Percentiles rank a stretch among this genome's conserved stretches.
Conservation (phyloP, 1,284 basidiomycete species). For the Neolentinus lepideus region DNA sequence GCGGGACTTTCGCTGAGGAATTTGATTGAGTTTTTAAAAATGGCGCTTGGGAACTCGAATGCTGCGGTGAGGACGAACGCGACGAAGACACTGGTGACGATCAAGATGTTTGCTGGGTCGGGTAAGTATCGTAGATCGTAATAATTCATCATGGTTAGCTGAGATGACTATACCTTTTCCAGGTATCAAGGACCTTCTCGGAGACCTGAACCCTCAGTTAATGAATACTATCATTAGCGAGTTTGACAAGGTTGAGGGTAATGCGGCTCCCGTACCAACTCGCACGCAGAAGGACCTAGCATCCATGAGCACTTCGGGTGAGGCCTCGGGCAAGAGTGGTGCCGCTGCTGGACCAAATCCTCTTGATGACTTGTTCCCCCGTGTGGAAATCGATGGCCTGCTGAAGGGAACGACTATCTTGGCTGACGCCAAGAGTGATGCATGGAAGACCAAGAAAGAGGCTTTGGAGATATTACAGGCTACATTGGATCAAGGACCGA, state of each 20-base stretch:
- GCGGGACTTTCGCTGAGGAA: constrained; percentile 78
- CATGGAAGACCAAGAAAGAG: constrained; percentile 98
- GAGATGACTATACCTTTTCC: background rate
- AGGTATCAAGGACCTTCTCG: constrained; percentile 90
- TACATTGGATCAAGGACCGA: constrained; percentile 83
- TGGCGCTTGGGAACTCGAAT: constrained; percentile 88
- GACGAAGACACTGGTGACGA: constrained; percentile 89
- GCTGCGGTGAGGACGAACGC: constrained; percentile 91
- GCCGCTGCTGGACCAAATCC: constrained; percentile 46
- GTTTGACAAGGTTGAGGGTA: constrained; percentile 90
- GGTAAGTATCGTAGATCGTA: constrained; percentile 49
- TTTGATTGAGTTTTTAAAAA: constrained; percentile 89
- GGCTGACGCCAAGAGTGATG: constrained; percentile 81
- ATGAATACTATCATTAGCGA: constrained; percentile 88
- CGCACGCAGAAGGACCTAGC: constrained; percentile 72
- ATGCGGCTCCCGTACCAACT: constrained; percentile 73
- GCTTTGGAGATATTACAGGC: constrained; percentile 83
- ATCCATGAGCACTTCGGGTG: constrained; percentile 30
- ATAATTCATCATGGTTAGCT: constrained; percentile 7
- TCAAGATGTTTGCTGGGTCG: constrained; percentile 88
- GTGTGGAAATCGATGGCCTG: constrained; percentile 88
- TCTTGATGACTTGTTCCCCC: constrained; percentile 90
- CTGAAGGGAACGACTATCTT: constrained; percentile 83
- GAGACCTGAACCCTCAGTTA: constrained; percentile 93
- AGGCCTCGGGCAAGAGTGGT: constrained; percentile 31